Evolutionary conservation across 1,284 basidiomycete genomes (phyloP).

Genomic region (Cystobasidiaceae sp.): DNA sequence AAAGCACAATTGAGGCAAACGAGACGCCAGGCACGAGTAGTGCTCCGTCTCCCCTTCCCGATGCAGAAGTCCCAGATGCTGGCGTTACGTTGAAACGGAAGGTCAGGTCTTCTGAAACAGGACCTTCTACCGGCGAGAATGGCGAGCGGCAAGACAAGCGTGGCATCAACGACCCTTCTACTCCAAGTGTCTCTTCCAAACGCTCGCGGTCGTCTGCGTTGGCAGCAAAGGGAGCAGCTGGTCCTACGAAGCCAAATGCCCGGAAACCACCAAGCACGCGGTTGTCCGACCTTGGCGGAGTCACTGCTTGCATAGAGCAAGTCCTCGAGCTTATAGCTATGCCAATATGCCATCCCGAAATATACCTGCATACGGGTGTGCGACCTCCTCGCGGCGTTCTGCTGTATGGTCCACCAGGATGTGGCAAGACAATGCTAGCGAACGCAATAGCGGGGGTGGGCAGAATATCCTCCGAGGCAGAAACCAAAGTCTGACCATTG

Average conservation of each 20-base stretch:
- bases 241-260: slow-evolving; percentile 10
- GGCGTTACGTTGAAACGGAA: slow-evolving; percentile 15
- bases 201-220: too few species aligned
- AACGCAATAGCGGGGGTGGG: slow-evolving; percentile 87
- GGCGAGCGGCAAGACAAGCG: neutral
- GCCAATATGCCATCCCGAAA: slow-evolving; percentile 90
- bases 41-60: neutral
- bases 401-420: slow-evolving; percentile 91
- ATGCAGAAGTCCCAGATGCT: neutral
- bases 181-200: too few species aligned
- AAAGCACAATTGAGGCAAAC: slow-evolving; percentile 1
- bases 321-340: slow-evolving; percentile 92
- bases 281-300: slow-evolving; percentile 80
- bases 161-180: too few species aligned
- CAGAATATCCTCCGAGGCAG: slow-evolving; percentile 32
- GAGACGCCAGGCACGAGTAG: neutral
- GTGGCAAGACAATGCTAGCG: slow-evolving; percentile 88
- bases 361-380: slow-evolving; percentile 88
- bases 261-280: slow-evolving; percentile 59
- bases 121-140: neutral
- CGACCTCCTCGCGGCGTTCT: slow-evolving; percentile 90
- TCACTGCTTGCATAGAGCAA: slow-evolving; percentile 79
- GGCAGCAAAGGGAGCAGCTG: neutral
- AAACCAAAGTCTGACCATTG: neutral
- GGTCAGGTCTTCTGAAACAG: slow-evolving; percentile 11